phyloP scores from a whole-genome alignment of 805 yeast species.

The Tetrapisispora iriomotensis region DNA sequence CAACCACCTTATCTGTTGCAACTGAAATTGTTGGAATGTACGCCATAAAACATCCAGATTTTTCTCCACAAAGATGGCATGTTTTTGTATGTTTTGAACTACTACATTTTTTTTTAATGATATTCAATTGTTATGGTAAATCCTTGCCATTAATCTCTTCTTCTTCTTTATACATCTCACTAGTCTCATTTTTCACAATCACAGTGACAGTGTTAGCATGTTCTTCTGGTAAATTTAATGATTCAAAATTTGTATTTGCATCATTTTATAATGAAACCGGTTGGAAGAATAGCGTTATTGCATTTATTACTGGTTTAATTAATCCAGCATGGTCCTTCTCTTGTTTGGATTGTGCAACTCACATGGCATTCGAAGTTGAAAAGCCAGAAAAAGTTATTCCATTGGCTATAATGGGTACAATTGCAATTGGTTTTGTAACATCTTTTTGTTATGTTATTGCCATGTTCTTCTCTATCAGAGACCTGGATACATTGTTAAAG shows the following conservation, averaged over 20 bases:
- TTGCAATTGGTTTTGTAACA: slow-evolving; percentile 60
- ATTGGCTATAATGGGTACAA: slow-evolving; percentile 56
- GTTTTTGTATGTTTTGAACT: slow-evolving; percentile 45
- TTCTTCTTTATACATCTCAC: slow-evolving; percentile 44
- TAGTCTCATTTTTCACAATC: slow-evolving; percentile 45
- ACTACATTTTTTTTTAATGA: slow-evolving; percentile 35
- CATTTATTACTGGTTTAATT: slow-evolving; percentile 56
- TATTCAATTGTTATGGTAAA: slow-evolving; percentile 48
- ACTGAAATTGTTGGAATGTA: slow-evolving; percentile 46
- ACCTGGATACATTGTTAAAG: slow-evolving; percentile 38
- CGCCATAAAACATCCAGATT: slow-evolving; percentile 26
- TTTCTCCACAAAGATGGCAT: slow-evolving; percentile 43
- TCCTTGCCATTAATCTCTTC: slow-evolving; percentile 44
- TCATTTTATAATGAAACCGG: slow-evolving; percentile 52
- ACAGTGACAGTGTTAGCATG: slow-evolving; percentile 48
- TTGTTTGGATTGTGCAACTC: slow-evolving; percentile 63
- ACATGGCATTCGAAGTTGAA: slow-evolving; percentile 59
- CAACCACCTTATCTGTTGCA: slow-evolving; percentile 50
- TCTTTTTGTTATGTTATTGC: slow-evolving; percentile 44
- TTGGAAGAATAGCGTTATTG: slow-evolving; percentile 50
- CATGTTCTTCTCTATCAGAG: slow-evolving; percentile 52
- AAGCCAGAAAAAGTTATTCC: slow-evolving; percentile 55
- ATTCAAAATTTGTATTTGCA: slow-evolving; percentile 48
- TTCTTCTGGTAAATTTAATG: slow-evolving; percentile 45
- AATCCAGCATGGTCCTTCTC: slow-evolving; percentile 67